These are phyloP conservation scores for Mortierella sp. DNA, from an alignment of 371 early-diverging fungal species.

Conservation along the genomic window DNA sequence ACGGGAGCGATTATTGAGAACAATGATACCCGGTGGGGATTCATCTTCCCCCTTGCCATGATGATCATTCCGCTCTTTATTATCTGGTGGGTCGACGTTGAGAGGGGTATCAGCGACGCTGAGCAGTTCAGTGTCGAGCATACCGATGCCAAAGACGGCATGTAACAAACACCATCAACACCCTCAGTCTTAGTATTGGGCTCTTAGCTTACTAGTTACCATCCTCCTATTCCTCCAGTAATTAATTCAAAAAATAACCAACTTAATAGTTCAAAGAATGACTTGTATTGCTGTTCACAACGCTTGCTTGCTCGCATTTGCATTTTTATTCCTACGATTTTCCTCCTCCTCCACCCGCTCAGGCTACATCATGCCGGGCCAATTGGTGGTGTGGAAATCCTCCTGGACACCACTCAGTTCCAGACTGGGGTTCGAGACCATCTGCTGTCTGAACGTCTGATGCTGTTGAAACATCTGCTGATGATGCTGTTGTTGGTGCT, in stretches of 20 bases:
- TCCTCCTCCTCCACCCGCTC: no score
- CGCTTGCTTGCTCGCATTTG: no score
- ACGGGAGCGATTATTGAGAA: conserved; percentile 65
- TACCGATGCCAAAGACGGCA: conserved; percentile 45
- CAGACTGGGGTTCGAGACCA: conserved; percentile 24
- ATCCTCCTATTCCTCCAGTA: background rate
- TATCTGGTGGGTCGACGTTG: conserved; percentile 61
- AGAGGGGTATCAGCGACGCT: conserved; percentile 63
- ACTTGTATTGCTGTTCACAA: no score
- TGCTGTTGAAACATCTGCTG: conserved; percentile 13
- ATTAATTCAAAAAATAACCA: no score
- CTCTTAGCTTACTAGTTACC: background rate
- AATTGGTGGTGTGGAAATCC: conserved; percentile 36
- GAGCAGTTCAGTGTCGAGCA: conserved; percentile 48
- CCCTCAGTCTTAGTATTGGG: background rate
- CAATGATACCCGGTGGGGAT: conserved; percentile 59
- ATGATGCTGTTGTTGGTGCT: conserved; percentile 17
- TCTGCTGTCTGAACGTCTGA: conserved; percentile 29
- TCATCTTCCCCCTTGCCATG: conserved; percentile 61
- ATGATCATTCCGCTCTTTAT: conserved; percentile 60
- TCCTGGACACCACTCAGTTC: conserved; percentile 49
- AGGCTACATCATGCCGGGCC: conserved; percentile 52
- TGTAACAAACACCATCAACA: conserved; percentile 18
- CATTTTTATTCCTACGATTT: no score
- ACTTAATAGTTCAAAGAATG: no score